Percentiles rank a stretch among this genome's conserved stretches.
These are phyloP conservation scores for Pestalotiopsis fici DNA, from an alignment of 2,329 filamentous ascomycete genomes.

Conservation along the genomic window DNA sequence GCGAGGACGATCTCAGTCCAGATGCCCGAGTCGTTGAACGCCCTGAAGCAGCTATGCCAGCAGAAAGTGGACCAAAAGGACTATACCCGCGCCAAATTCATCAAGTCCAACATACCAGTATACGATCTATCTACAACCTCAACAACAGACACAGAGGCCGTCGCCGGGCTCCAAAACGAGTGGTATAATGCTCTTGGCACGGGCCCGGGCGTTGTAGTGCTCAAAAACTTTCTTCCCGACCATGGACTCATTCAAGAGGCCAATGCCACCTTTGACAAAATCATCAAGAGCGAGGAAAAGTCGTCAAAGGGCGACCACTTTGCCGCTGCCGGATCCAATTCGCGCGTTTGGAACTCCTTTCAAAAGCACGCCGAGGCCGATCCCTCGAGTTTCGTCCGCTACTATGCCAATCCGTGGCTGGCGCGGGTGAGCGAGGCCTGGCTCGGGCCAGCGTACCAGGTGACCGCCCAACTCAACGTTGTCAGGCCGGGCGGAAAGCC, in stretches of 20 bases:
- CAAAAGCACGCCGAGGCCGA: constrained; percentile 58
- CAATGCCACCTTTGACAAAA: constrained; percentile 46
- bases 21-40: constrained; percentile 15
- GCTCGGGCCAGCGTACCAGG: constrained; percentile 60
- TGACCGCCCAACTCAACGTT: constrained; percentile 65
- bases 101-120: constrained; percentile 15
- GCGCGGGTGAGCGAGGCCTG: constrained; percentile 52
- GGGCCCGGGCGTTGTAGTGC: constrained; percentile 62
- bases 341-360: constrained; percentile 68
- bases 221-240: constrained; percentile 52
- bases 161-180: constrained; percentile 54
- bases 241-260: constrained; percentile 41
- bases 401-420: constrained; percentile 64
- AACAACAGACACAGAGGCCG: constrained; percentile 15
- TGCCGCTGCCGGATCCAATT: constrained; percentile 54
- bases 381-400: constrained; percentile 52
- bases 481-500: constrained; percentile 59
- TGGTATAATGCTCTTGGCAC: constrained; percentile 58
- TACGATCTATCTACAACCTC: constrained; percentile 26
- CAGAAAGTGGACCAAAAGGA: constrained; percentile 6
- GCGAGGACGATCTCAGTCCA: neutral
- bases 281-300: constrained; percentile 41
- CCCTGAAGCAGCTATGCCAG: constrained; percentile 12
- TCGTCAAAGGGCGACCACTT: constrained; percentile 60
- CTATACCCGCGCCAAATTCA: constrained; percentile 13